Percentiles rank a stretch among this genome's conserved stretches.
Evolutionary conservation across 140 eudicot species (phyloP).

Genomic region (Anethum foeniculum): DNA sequence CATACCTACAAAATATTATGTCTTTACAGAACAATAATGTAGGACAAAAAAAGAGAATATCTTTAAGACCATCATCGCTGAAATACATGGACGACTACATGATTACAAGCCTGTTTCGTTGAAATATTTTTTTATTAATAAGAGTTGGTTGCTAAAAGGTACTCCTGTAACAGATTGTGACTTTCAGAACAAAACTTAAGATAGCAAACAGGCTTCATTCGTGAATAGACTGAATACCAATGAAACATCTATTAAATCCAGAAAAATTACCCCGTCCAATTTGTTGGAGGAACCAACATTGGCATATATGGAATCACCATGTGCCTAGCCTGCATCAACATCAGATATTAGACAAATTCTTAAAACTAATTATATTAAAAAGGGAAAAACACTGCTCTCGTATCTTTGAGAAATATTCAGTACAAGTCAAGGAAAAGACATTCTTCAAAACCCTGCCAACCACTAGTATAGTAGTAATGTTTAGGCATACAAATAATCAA

Average conservation of each 20-base stretch:
- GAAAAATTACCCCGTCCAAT: conserved; percentile 79
- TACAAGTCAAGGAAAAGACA: neutral
- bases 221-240: neutral
- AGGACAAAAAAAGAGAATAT: neutral
- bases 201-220: neutral
- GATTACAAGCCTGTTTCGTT: neutral
- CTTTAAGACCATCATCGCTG: neutral
- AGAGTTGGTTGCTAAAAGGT: neutral
- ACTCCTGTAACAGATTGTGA: neutral
- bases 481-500: neutral
- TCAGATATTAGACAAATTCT: conserved; percentile 1
- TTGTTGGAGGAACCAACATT: conserved; percentile 84
- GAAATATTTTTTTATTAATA: neutral
- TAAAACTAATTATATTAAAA: neutral
- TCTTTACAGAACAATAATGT: neutral
- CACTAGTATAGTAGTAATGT: neutral
- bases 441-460: conserved; percentile 7
- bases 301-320: conserved; percentile 99
- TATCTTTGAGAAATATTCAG: neutral
- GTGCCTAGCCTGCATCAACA: conserved; percentile 74
- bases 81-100: neutral
- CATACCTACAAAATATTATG: conserved; percentile 44
- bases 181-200: neutral
- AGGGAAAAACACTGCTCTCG: neutral
- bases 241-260: conserved; percentile 6